These are phyloP conservation scores for Rhodotorula sp. DNA, from an alignment of 1,284 basidiomycete genomes.

Conservation along the genomic window DNA sequence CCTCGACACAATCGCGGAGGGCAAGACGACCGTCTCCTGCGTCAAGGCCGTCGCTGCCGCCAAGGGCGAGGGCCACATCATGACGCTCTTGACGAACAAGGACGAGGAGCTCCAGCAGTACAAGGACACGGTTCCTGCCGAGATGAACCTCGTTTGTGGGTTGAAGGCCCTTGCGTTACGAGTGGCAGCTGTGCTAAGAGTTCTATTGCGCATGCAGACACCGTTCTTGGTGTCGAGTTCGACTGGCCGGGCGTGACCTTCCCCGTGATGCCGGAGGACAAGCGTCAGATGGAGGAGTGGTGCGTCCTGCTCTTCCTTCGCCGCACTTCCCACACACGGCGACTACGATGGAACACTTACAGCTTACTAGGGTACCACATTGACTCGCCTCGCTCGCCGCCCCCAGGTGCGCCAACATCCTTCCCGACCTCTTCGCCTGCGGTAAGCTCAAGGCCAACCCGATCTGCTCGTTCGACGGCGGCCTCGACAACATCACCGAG, in stretches of 20 bases:
- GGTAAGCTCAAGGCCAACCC: conserved; percentile 38
- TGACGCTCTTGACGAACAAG: conserved; percentile 32
- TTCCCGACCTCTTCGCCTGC: conserved; percentile 28
- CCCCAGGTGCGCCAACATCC: conserved; percentile 4
- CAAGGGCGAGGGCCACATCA: conserved; percentile 29
- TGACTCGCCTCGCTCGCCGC: too few species aligned
- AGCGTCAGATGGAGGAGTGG: conserved; percentile 29
- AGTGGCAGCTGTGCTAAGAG: too few species aligned
- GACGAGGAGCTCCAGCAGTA: conserved; percentile 28
- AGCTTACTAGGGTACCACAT: too few species aligned
- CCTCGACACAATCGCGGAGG: conserved; percentile 41
- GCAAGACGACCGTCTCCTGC: conserved; percentile 30
- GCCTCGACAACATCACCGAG: conserved; percentile 32
- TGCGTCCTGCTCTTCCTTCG: neutral
- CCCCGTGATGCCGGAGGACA: conserved; percentile 27
- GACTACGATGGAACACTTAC: too few species aligned
- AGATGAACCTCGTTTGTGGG: conserved; percentile 32
- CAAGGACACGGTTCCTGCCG: conserved; percentile 10
- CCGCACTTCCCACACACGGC: too few species aligned
- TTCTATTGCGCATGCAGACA: conserved; percentile 21
- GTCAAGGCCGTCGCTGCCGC: conserved; percentile 23
- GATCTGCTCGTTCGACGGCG: conserved; percentile 31
- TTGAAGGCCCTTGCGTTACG: too few species aligned
- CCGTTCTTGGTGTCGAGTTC: conserved; percentile 33
- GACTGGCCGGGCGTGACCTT: conserved; percentile 20